Evolutionary conservation across 495 filamentous ascomycete genomes (phyloP).

Genomic region (Penicillium crystallinum): DNA sequence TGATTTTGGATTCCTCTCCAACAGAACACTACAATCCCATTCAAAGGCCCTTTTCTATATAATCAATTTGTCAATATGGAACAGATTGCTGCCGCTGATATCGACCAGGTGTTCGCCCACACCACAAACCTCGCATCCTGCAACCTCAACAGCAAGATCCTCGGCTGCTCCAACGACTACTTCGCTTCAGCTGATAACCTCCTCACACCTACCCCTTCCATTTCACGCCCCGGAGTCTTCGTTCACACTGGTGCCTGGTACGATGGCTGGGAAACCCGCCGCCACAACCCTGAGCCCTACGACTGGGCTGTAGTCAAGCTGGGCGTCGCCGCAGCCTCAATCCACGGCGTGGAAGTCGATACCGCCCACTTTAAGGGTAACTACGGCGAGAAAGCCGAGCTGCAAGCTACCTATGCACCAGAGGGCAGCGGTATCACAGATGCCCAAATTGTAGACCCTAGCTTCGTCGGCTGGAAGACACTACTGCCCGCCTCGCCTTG

Average conservation of each 20-base stretch:
- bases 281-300: constrained; percentile 73
- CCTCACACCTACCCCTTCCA: constrained; percentile 65
- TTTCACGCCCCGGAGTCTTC: constrained; percentile 76
- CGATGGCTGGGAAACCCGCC: constrained; percentile 90
- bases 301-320: constrained; percentile 83
- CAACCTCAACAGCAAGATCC: constrained; percentile 65
- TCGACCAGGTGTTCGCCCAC: constrained; percentile 61
- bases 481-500: constrained; percentile 67
- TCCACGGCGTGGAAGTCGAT: constrained; percentile 80
- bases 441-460: constrained; percentile 54
- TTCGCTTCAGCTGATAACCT: constrained; percentile 82
- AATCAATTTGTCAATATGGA: constrained; percentile 1
- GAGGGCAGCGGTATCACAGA: constrained; percentile 42
- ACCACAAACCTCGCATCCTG: constrained; percentile 70
- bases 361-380: constrained; percentile 86
- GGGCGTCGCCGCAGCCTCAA: constrained; percentile 69
- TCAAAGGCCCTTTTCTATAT: too few species aligned
- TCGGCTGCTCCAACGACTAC: constrained; percentile 80
- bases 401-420: constrained; percentile 67
- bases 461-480: constrained; percentile 61
- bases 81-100: constrained; percentile 51
- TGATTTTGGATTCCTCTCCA: background rate
- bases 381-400: constrained; percentile 73
- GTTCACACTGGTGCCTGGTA: constrained; percentile 87
- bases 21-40: too few species aligned